Evolutionary conservation across 2,329 filamentous ascomycete genomes (phyloP).

Genomic region (Scytalidium lignicola): DNA sequence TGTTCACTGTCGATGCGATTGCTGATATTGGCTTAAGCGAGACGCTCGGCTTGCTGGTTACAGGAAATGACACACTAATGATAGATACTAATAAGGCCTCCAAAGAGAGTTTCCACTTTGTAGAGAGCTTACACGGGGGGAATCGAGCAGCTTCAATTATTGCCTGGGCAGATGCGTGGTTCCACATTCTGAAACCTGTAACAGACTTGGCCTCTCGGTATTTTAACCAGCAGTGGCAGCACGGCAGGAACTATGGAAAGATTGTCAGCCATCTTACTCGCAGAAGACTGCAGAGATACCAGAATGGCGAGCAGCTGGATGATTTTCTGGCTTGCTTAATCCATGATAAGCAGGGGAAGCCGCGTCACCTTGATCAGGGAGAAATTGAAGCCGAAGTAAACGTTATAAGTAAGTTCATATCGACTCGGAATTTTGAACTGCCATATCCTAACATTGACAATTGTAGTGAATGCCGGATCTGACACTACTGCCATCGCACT

Average conservation of each 20-base stretch:
- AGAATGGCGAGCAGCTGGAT: conserved; percentile 39
- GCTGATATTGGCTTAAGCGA: conserved; percentile 1
- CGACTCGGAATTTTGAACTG: conserved; percentile 3
- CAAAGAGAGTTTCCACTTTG: neutral
- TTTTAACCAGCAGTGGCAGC: neutral
- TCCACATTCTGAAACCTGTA: conserved; percentile 32
- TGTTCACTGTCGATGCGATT: neutral
- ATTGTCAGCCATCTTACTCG: conserved; percentile 19
- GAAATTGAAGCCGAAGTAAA: conserved; percentile 41
- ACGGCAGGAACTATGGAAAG: conserved; percentile 10
- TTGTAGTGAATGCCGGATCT: conserved; percentile 25
- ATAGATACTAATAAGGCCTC: neutral
- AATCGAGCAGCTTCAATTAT: neutral
- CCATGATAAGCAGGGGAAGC: conserved; percentile 25
- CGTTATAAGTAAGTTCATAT: neutral
- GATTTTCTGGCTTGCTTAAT: conserved; percentile 45
- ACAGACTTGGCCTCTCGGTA: conserved; percentile 27
- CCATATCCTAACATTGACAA: conserved; percentile 37
- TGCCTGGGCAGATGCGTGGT: conserved; percentile 29
- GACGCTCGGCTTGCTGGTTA: neutral
- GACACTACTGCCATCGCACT: conserved; percentile 43
- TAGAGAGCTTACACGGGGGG: neutral
- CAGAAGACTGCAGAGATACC: conserved; percentile 5
- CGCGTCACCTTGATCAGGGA: conserved; percentile 38
- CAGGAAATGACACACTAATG: neutral